Percentiles rank a stretch among this genome's conserved stretches.
phyloP scores from a whole-genome alignment of 129 eudicot genomes.

The Artemisia argyi region DNA sequence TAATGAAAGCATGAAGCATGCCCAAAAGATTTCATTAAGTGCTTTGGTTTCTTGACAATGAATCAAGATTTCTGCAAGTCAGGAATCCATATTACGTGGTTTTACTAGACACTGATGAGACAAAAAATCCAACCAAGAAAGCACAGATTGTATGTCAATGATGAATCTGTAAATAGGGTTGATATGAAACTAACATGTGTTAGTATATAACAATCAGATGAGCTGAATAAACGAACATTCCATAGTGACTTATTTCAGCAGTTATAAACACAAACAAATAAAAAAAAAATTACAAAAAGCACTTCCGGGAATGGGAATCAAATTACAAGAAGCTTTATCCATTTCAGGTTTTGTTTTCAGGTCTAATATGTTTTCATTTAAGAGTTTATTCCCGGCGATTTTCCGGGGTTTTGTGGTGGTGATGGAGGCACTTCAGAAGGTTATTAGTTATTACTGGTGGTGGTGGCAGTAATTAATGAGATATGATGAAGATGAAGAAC shows the following conservation, averaged over 20 bases:
- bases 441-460: background rate
- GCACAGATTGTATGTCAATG: background rate
- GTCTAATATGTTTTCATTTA: no score
- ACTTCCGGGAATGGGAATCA: no score
- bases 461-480: slow-evolving; percentile 2
- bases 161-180: background rate
- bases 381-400: no score
- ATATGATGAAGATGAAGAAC: background rate
- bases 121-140: background rate
- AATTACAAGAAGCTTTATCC: no score
- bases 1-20: background rate
- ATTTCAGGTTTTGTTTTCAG: background rate
- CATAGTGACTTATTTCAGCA: no score
- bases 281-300: no score
- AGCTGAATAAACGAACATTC: background rate
- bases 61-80: background rate
- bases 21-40: background rate
- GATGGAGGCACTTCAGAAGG: background rate
- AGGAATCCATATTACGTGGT: background rate
- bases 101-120: background rate
- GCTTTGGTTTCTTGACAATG: background rate
- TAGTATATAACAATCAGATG: background rate
- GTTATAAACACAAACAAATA: no score
- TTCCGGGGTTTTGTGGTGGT: no score
- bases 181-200: background rate